A percentile compares a stretch with the other conserved stretches of the same genome.
phyloP scores from a whole-genome alignment of 495 filamentous ascomycete species.

The Chaetomium tenue region DNA sequence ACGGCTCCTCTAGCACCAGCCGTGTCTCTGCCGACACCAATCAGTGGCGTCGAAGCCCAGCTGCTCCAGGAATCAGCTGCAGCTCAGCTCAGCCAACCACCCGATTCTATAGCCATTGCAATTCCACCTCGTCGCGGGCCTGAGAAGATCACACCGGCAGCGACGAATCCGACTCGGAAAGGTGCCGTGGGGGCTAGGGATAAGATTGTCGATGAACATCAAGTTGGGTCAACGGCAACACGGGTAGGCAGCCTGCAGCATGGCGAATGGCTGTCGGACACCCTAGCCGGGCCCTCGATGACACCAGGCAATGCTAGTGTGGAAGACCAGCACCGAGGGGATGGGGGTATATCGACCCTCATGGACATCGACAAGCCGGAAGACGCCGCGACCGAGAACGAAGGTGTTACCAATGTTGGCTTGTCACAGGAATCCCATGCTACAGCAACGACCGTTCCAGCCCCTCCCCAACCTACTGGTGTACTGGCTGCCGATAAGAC shows the following conservation, averaged over 20 bases:
- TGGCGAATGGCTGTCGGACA: background rate
- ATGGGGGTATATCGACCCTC: background rate
- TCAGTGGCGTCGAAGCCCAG: conserved; percentile 42
- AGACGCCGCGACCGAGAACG: too few species aligned
- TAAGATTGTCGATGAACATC: background rate
- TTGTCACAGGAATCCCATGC: background rate
- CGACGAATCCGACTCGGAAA: background rate
- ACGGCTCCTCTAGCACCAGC: conserved; percentile 20
- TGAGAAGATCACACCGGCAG: background rate
- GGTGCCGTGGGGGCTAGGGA: background rate
- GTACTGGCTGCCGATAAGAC: background rate
- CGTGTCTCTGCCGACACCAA: background rate
- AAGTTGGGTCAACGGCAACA: background rate
- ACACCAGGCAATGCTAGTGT: background rate
- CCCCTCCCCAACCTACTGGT: background rate
- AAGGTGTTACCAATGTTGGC: background rate
- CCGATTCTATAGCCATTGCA: background rate
- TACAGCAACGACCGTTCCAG: background rate
- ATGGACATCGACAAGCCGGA: conserved; percentile 26
- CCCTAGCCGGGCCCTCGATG: background rate
- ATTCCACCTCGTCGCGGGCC: background rate
- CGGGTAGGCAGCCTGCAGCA: background rate
- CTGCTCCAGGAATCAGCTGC: conserved; percentile 44
- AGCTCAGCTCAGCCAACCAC: conserved; percentile 22
- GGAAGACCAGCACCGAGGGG: background rate